Evolutionary conservation across 768 basidiomycete genomes (phyloP), one percentile per base, ranked within the genome.

Genomic region (Phanerochaete carnosa): DNA sequence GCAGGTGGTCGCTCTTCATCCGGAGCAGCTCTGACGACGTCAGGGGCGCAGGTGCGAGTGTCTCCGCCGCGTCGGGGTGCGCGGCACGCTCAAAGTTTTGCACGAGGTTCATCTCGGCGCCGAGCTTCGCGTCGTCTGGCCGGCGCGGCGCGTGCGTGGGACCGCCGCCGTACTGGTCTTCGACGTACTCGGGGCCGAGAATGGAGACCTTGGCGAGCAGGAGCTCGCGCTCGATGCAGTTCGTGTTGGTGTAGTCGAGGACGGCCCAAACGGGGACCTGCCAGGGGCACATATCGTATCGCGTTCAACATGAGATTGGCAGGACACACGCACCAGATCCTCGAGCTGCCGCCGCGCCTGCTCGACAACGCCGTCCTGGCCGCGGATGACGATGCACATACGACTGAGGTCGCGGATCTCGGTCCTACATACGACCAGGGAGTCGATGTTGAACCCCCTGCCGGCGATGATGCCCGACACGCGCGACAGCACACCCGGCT

Each of bases 221-320:
- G 15, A 98, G 83, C 75, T 99, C 97, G 66, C 97, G 91, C 65
- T 90, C 83, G 72, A 99, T 96, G 29, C 89, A 87, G 59, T 83
- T 86, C 25, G 95, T 98, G 62, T 95, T 83, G 22, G 96, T 98
- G 74, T 98, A 99, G 76, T 99, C 95, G 62, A 99, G 81, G 32
- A 99, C 97, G 29, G 96, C 97, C 97, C 97, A 99, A 3, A 99
- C 97, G 53, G 96, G 97, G 28, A 99, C 95, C 96, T 97, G 54
- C 7, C 45, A n/a, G 8, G 13, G 22, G 37, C 23, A 25, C 51
- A 28, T 11, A 3, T 19, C 32, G n/a, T 23, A 32, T 9, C 33
- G 8, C 33, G 33, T 22, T 25, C 6, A 12, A 7, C 22, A 26
- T 15, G 15, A 2, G 2, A 11, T 33, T 25, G 23, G 19, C 15